Evolutionary conservation across 1,139 yeast genomes (phyloP).

Genomic region (Geotrichum bryndzae): DNA sequence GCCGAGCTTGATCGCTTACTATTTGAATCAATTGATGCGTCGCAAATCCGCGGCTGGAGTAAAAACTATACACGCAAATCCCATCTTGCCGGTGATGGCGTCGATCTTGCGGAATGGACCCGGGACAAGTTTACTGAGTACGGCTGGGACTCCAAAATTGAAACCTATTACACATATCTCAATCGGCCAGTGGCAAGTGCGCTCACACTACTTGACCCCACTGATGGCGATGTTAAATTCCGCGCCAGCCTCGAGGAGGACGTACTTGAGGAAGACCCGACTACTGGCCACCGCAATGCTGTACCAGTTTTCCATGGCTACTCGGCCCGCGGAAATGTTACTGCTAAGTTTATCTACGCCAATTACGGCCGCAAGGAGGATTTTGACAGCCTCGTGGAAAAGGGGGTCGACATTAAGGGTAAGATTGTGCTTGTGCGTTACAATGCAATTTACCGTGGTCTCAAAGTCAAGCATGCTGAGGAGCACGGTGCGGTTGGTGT

Average conservation of each 20-base stretch:
- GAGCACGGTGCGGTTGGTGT: constrained; percentile 58
- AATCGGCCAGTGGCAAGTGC: constrained; percentile 57
- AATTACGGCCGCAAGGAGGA: constrained; percentile 57
- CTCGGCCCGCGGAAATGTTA: constrained; percentile 63
- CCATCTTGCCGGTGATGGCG: constrained; percentile 69
- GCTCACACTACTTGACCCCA: constrained; percentile 40
- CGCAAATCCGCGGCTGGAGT: constrained; percentile 29
- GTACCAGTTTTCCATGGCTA: constrained; percentile 64
- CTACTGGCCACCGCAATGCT: constrained; percentile 46
- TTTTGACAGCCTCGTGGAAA: constrained; percentile 41
- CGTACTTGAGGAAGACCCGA: constrained; percentile 60
- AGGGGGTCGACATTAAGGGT: constrained; percentile 46
- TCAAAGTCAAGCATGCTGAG: constrained; percentile 64
- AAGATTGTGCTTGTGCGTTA: constrained; percentile 57
- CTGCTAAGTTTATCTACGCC: constrained; percentile 53
- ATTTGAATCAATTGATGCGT: constrained; percentile 27
- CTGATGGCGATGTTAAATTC: constrained; percentile 41
- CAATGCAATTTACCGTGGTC: constrained; percentile 56
- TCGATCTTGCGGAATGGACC: constrained; percentile 62
- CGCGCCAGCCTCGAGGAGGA: constrained; percentile 69
- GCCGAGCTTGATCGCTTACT: constrained; percentile 33
- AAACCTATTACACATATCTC: constrained; percentile 53
- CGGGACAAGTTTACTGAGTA: constrained; percentile 53
- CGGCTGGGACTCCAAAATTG: constrained; percentile 50
- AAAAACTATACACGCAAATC: constrained; percentile 49